A percentile compares a stretch with the other conserved stretches of the same genome.
These are phyloP conservation scores for Gamarada debralockiae DNA, from an alignment of 495 filamentous ascomycete genomes.

Conservation along the genomic window DNA sequence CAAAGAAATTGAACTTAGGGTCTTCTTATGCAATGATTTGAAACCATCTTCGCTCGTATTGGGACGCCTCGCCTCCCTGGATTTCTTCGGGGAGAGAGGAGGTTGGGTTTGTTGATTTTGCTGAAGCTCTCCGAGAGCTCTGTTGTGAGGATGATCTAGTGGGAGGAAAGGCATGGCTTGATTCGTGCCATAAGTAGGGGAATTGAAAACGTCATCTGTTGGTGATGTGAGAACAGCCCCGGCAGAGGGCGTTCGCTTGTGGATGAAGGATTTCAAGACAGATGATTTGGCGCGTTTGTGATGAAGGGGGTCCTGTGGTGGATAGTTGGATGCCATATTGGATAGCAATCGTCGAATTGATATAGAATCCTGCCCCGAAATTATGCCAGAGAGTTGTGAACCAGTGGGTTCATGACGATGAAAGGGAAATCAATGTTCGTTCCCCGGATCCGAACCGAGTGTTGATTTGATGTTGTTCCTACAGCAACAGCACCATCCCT, in stretches of 20 bases:
- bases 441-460: not conserved
- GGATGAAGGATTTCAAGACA: constrained; percentile 54
- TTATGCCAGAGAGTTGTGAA: constrained; percentile 10
- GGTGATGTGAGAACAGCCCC: constrained; percentile 25
- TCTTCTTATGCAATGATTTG: constrained; percentile 54
- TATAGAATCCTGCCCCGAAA: not conserved
- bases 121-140: constrained; percentile 45
- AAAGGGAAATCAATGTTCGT: not conserved
- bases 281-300: constrained; percentile 47
- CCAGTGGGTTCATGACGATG: constrained; percentile 3
- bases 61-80: constrained; percentile 28
- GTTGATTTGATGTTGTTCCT: no score
- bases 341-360: not conserved
- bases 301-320: constrained; percentile 11
- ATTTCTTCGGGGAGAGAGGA: constrained; percentile 36
- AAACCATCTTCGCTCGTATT: constrained; percentile 20
- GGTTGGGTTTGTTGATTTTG: constrained; percentile 41
- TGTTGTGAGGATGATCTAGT: constrained; percentile 30
- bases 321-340: constrained; percentile 20
- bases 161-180: constrained; percentile 25
- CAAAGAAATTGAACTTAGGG: constrained; percentile 63
- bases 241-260: constrained; percentile 41
- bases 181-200: constrained; percentile 17
- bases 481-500: no score
- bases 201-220: constrained; percentile 18